A percentile compares a stretch with the other conserved stretches of the same genome.
phyloP scores from a whole-genome alignment of 352 stramenopile species.

The Phytophthora idaei region DNA sequence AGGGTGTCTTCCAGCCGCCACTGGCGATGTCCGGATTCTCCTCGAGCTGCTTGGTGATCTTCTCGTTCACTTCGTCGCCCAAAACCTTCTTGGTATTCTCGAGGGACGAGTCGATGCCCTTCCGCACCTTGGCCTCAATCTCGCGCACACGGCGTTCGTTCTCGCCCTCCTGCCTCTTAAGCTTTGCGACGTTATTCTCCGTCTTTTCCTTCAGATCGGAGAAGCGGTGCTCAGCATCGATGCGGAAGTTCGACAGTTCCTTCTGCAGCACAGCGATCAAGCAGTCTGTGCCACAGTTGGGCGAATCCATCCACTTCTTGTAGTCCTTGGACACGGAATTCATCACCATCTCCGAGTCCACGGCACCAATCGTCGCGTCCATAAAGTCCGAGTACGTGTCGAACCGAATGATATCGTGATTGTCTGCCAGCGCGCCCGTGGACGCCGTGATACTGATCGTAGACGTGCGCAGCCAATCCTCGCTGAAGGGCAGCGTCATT shows the following conservation, averaged over 20 bases:
- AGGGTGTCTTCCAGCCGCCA: conserved; percentile 81
- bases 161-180: conserved; percentile 75
- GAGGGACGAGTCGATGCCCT: conserved; percentile 67
- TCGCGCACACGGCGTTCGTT: conserved; percentile 78
- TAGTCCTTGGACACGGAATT: conserved; percentile 88
- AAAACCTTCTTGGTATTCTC: conserved; percentile 66
- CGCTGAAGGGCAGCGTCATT: conserved; percentile 60
- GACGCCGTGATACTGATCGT: conserved; percentile 81
- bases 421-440: conserved; percentile 82
- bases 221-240: conserved; percentile 85
- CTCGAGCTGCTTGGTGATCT: conserved; percentile 80
- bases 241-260: conserved; percentile 78
- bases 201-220: conserved; percentile 88
- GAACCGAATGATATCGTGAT: conserved; percentile 86
- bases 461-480: conserved; percentile 61
- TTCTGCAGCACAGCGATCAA: conserved; percentile 82
- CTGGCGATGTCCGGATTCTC: conserved; percentile 66
- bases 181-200: conserved; percentile 76
- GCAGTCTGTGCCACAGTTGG: conserved; percentile 77
- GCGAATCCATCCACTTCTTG: conserved; percentile 83
- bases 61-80: conserved; percentile 67
- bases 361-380: conserved; percentile 44
- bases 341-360: conserved; percentile 76
- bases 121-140: conserved; percentile 67
- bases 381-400: conserved; percentile 67